Evolutionary conservation across 78 protist species (phyloP).

Genomic region (Bigelowiella natans): DNA sequence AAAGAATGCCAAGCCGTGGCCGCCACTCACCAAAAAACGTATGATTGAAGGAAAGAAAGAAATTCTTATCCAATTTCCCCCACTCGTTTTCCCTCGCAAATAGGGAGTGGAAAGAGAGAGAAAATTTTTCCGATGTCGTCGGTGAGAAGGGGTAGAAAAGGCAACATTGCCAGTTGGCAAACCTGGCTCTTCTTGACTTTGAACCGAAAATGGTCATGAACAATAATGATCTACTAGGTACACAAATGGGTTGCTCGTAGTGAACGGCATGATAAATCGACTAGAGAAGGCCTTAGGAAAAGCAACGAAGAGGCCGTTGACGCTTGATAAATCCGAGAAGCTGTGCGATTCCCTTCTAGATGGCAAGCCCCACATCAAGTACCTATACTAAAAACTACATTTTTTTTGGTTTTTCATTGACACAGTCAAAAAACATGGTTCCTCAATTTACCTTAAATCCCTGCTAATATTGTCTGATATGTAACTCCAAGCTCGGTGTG

Average conservation of each 20-base stretch:
- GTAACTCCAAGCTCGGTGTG: neutral
- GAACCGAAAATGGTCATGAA: neutral
- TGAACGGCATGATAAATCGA: neutral
- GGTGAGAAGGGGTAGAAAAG: too few relatives aligned
- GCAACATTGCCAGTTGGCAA: too few relatives aligned
- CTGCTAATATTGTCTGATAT: too few relatives aligned
- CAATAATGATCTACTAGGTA: neutral
- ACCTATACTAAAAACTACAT: neutral
- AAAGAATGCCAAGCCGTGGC: neutral
- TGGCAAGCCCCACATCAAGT: neutral
- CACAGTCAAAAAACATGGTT: too few relatives aligned
- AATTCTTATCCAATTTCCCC: neutral
- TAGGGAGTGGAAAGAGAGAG: neutral
- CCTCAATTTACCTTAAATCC: too few relatives aligned
- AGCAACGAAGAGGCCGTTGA: neutral
- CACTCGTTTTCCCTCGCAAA: neutral
- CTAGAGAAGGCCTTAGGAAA: neutral
- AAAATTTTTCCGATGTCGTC: too few relatives aligned
- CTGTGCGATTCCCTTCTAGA: neutral
- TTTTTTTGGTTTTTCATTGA: neutral
- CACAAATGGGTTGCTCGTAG: neutral
- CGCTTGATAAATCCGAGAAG: neutral
- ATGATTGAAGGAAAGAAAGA: neutral
- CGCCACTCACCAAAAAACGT: neutral
- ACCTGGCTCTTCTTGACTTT: neutral